Conservation (phyloP, 352 stramenopile genomes). For the Phytophthora chlamydospora region DNA sequence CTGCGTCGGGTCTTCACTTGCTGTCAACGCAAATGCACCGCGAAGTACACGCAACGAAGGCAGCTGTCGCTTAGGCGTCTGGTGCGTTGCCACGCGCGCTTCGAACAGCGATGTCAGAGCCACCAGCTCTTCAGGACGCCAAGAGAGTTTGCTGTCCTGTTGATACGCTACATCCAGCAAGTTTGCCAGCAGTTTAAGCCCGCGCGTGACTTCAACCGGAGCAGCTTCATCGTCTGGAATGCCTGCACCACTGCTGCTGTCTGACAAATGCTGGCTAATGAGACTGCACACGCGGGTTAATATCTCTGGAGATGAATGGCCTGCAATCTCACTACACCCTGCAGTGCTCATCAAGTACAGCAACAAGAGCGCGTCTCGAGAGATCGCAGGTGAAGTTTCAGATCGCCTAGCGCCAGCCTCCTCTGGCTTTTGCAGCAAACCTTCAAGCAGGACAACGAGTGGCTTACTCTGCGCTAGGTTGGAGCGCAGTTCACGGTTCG, state of each 20-base stretch:
- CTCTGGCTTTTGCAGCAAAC: slow-evolving; percentile 11
- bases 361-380: slow-evolving; percentile 34
- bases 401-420: background rate
- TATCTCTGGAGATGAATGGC: slow-evolving; percentile 22
- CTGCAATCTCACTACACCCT: slow-evolving; percentile 17
- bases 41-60: slow-evolving; percentile 45
- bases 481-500: slow-evolving; percentile 36
- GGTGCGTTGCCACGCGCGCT: slow-evolving; percentile 36
- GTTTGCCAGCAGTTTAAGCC: slow-evolving; percentile 60
- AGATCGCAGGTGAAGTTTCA: slow-evolving; percentile 5
- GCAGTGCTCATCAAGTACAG: slow-evolving; percentile 33
- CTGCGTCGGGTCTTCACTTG: background rate
- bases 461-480: slow-evolving; percentile 30
- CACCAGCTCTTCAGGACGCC: slow-evolving; percentile 39
- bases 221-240: slow-evolving; percentile 17
- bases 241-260: background rate
- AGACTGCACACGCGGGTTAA: slow-evolving; percentile 18
- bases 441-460: slow-evolving; percentile 45
- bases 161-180: slow-evolving; percentile 40
- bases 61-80: slow-evolving; percentile 52
- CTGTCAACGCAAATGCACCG: slow-evolving; percentile 37
- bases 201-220: slow-evolving; percentile 23
- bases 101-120: slow-evolving; percentile 38
- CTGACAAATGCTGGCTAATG: slow-evolving; percentile 7
- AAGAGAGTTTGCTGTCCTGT: slow-evolving; percentile 26